phyloP scores from a whole-genome alignment of 306 rosid species.

The Prunus mongolica region DNA sequence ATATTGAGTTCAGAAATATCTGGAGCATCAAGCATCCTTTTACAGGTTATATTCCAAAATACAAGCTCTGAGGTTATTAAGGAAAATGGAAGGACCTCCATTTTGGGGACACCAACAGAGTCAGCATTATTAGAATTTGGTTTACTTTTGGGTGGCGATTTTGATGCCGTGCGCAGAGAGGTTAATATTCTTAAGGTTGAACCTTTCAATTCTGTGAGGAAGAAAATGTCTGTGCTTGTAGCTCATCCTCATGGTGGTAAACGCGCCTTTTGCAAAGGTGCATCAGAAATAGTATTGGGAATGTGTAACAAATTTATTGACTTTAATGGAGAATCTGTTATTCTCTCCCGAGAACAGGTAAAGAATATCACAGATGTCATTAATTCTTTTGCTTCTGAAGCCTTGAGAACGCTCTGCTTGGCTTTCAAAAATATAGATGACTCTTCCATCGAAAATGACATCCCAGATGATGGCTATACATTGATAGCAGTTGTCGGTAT shows the following conservation, averaged over 20 bases:
- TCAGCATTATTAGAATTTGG: conserved; percentile 82
- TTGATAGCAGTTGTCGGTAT: no score
- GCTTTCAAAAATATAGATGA: conserved; percentile 62
- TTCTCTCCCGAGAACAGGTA: conserved; percentile 47
- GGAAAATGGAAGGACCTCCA: conserved; percentile 56
- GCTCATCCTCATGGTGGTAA: conserved; percentile 56
- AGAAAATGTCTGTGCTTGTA: conserved; percentile 91
- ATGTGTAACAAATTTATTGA: conserved; percentile 19
- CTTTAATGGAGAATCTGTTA: conserved; percentile 14
- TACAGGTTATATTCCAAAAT: conserved; percentile 78
- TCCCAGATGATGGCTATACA: conserved; percentile 59
- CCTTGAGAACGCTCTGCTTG: conserved; percentile 91
- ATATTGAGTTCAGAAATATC: conserved; percentile 47
- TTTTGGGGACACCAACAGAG: conserved; percentile 90
- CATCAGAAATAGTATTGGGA: conserved; percentile 75
- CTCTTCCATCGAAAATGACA: conserved; percentile 14
- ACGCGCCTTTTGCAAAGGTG: conserved; percentile 91
- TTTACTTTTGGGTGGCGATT: conserved; percentile 69
- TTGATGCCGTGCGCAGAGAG: conserved; percentile 39
- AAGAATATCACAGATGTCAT: conserved; percentile 46
- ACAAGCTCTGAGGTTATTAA: conserved; percentile 73
- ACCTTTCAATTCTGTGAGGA: conserved; percentile 87
- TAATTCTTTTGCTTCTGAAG: conserved; percentile 74
- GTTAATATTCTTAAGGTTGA: conserved; percentile 66
- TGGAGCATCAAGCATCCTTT: conserved; percentile 46